Percentiles rank a stretch among this genome's conserved stretches.
These are phyloP conservation scores for Albifimbria verrucaria DNA, from an alignment of 2,329 filamentous ascomycete species.

Conservation along the genomic window DNA sequence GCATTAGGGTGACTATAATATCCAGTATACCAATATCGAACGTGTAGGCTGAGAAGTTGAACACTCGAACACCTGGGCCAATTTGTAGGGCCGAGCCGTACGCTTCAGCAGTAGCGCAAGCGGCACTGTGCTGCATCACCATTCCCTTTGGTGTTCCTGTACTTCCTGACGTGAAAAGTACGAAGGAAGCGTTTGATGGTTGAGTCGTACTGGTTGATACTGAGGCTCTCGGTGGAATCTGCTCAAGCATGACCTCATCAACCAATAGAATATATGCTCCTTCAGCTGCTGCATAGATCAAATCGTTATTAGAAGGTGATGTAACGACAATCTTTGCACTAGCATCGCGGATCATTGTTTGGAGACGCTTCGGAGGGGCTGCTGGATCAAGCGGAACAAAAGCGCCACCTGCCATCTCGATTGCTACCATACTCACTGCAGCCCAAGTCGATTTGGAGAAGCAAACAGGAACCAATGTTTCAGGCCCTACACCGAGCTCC, in stretches of 20 bases:
- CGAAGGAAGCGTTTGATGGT: constrained; percentile 1
- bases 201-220: no score
- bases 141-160: constrained; percentile 5
- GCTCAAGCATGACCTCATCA: constrained; percentile 2
- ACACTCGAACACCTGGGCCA: constrained; percentile 7
- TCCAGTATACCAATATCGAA: constrained; percentile 16
- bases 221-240: no score
- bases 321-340: background rate
- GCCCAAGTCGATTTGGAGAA: constrained; percentile 15
- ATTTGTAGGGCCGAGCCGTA: constrained; percentile 5
- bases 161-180: constrained; percentile 9
- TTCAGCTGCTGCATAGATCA: no score
- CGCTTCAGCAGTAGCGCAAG: constrained; percentile 8
- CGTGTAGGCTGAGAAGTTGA: constrained; percentile 15
- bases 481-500: constrained; percentile 6
- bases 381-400: no score
- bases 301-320: no score
- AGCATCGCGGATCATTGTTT: background rate
- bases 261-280: background rate
- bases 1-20: constrained; percentile 12
- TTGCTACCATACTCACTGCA: constrained; percentile 12
- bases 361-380: no score
- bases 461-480: constrained; percentile 12
- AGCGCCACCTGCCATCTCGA: constrained; percentile 13
- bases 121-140: constrained; percentile 6